phyloP scores from a whole-genome alignment of 306 rosid species.

The Trifolium fragiferum region DNA sequence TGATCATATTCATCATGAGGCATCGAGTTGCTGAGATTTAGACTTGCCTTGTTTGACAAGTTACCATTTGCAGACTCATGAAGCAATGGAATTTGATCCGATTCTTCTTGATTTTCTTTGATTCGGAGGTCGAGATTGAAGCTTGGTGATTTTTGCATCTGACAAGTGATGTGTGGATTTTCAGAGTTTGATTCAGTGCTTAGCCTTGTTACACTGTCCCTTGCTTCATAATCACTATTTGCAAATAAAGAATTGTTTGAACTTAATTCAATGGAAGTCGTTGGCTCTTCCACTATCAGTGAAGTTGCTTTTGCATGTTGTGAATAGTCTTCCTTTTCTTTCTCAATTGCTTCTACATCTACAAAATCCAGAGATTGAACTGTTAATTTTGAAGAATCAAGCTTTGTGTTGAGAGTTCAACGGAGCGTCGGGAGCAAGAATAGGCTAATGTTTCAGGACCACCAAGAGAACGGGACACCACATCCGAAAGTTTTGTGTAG shows the following conservation, averaged over 20 bases:
- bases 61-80: constrained; percentile 44
- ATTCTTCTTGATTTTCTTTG: constrained; percentile 55
- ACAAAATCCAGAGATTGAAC: constrained; percentile 44
- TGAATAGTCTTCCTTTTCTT: constrained; percentile 38
- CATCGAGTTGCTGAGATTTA: constrained; percentile 38
- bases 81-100: constrained; percentile 66
- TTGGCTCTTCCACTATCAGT: constrained; percentile 37
- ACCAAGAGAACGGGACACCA: background rate
- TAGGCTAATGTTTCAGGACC: background rate
- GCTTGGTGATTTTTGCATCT: constrained; percentile 82
- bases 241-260: constrained; percentile 35
- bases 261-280: constrained; percentile 36
- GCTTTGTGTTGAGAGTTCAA: background rate
- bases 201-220: constrained; percentile 59
- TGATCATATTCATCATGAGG: constrained; percentile 32
- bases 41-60: constrained; percentile 37
- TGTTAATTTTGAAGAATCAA: constrained; percentile 44
- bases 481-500: background rate
- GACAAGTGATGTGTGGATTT: constrained; percentile 44
- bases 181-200: constrained; percentile 77
- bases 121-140: constrained; percentile 68
- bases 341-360: constrained; percentile 42
- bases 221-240: constrained; percentile 51
- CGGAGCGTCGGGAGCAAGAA: background rate
- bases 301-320: constrained; percentile 39